These are phyloP conservation scores for Suhomyces panamericanus DNA, from an alignment of 1,139 yeast species.

Conservation along the genomic window DNA sequence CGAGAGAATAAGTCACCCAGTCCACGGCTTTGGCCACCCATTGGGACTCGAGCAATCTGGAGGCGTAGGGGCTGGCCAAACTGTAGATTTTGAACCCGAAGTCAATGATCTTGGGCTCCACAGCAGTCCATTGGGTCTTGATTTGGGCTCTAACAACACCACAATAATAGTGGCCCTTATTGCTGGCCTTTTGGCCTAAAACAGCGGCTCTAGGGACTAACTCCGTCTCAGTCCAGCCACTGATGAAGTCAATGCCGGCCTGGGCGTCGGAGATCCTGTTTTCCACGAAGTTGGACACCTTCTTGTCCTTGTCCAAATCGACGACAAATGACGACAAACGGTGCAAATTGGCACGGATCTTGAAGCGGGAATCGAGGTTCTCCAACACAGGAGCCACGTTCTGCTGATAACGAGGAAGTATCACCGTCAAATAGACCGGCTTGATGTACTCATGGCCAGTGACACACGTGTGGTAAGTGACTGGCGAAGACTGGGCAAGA, in stretches of 20 bases:
- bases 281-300: conserved; percentile 3
- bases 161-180: conserved; percentile 1
- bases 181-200: neutral
- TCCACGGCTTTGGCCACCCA: neutral
- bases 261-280: conserved; percentile 1
- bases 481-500: conserved; percentile 9
- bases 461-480: conserved; percentile 13
- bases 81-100: neutral
- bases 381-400: conserved; percentile 11
- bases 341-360: neutral
- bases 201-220: conserved; percentile 1
- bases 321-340: neutral
- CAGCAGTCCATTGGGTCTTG: neutral
- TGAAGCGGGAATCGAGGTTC: conserved; percentile 5
- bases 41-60: neutral
- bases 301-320: conserved; percentile 7
- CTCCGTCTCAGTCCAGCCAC: neutral
- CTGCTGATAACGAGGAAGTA: conserved; percentile 5
- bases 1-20: conserved; percentile 4
- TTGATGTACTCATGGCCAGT: conserved; percentile 9
- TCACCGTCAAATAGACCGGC: conserved; percentile 7
- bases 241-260: neutral
- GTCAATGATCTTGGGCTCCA: neutral
- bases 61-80: neutral
- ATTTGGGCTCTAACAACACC: neutral